Evolutionary conservation across 2,329 filamentous ascomycete genomes (phyloP).

Genomic region (Trichoderma polysporum): DNA sequence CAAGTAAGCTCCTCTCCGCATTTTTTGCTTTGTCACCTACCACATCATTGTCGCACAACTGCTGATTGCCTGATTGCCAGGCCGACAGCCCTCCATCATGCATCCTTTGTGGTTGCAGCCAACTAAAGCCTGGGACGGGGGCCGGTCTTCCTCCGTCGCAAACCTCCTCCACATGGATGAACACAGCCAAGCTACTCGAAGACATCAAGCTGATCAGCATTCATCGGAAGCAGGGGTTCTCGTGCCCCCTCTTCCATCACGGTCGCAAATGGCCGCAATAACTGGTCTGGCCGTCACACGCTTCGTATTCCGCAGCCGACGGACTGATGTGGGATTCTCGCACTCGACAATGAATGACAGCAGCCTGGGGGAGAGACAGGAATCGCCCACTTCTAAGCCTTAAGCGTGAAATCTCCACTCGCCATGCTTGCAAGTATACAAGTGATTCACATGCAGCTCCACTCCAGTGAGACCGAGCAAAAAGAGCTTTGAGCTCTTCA

Average conservation of each 20-base stretch:
- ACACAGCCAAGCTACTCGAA: not conserved
- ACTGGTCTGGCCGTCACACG: not conserved
- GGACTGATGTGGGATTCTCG: not conserved
- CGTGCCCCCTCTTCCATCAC: not conserved
- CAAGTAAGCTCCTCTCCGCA: not conserved
- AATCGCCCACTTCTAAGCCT: not conserved
- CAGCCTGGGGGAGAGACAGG: not conserved
- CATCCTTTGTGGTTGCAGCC: not conserved
- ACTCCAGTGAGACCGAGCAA: not conserved
- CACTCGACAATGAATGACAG: not conserved
- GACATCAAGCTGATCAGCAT: not conserved
- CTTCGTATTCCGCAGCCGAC: not conserved
- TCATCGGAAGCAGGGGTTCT: not conserved
- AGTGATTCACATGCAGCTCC: not conserved
- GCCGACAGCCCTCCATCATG: not conserved
- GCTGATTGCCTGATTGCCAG: not conserved
- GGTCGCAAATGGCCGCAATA: not conserved
- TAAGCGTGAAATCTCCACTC: not conserved
- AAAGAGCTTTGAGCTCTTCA: not conserved
- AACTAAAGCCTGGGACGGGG: not conserved
- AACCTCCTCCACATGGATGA: constrained; percentile 6
- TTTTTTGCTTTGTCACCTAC: not conserved
- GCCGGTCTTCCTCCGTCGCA: not conserved
- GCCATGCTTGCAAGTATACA: not conserved
- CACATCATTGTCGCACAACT: not conserved